A percentile compares a stretch with the other conserved stretches of the same genome.
These are phyloP conservation scores for Leccinum subfulvum DNA, from an alignment of 1,284 basidiomycete genomes.

Conservation along the genomic window DNA sequence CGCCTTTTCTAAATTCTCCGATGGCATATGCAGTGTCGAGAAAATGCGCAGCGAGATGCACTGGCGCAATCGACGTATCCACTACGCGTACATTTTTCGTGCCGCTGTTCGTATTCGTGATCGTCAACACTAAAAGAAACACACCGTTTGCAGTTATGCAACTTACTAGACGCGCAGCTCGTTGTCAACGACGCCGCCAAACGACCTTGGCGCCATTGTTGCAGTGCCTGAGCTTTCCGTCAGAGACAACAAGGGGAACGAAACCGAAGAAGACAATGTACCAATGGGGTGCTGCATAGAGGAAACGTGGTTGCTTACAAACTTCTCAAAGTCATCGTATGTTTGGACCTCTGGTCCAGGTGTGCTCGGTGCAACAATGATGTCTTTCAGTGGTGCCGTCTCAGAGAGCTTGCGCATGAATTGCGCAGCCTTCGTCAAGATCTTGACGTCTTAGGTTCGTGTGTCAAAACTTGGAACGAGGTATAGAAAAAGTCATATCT, in stretches of 20 bases:
- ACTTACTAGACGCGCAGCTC: conserved; percentile 21
- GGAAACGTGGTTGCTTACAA: conserved; percentile 2
- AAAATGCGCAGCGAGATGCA: conserved; percentile 18
- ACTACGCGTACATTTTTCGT: conserved; percentile 21
- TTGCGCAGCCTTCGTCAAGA: conserved; percentile 17
- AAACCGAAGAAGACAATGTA: background rate
- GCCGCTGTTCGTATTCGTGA: conserved; percentile 9
- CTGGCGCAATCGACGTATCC: conserved; percentile 19
- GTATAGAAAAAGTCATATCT: background rate
- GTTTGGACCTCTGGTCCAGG: conserved; percentile 23
- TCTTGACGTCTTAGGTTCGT: conserved; percentile 13
- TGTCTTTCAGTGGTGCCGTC: conserved; percentile 19
- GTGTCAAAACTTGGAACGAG: background rate
- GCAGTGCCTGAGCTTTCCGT: conserved; percentile 13
- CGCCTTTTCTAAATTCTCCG: conserved; percentile 16
- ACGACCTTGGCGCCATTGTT: conserved; percentile 15
- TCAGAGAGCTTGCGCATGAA: conserved; percentile 20
- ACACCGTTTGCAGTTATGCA: background rate
- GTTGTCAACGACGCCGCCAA: conserved; percentile 20
- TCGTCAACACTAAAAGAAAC: background rate
- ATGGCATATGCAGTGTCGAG: conserved; percentile 22
- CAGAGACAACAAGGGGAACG: background rate
- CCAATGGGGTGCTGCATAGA: conserved; percentile 18
- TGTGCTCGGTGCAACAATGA: conserved; percentile 17
- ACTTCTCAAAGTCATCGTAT: conserved; percentile 18